phyloP scores from a whole-genome alignment of 345 rosid species.

The Alliaria petiolata region DNA sequence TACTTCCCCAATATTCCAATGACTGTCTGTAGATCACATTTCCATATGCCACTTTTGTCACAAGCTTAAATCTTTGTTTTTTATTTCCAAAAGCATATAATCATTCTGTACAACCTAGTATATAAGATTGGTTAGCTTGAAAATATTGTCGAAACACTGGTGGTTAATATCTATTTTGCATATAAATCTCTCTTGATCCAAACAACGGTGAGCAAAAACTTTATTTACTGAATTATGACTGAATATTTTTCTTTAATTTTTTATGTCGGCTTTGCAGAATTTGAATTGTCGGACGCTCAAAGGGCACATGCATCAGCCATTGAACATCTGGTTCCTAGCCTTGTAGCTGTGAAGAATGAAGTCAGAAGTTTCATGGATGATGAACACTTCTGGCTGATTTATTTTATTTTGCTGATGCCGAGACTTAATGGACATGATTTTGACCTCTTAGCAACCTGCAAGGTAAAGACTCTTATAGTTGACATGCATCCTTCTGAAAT shows the following conservation, averaged over 20 bases:
- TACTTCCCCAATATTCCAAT: too few relatives aligned
- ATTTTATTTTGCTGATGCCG: constrained; percentile 66
- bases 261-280: constrained; percentile 42
- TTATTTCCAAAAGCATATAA: background rate
- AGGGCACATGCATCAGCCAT: constrained; percentile 50
- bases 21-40: background rate
- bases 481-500: background rate
- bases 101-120: background rate
- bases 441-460: constrained; percentile 54
- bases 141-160: background rate
- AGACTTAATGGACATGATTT: constrained; percentile 56
- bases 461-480: constrained; percentile 37
- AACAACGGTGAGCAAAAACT: background rate
- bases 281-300: constrained; percentile 54
- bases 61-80: background rate
- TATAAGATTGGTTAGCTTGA: background rate
- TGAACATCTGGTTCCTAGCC: constrained; percentile 51
- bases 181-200: background rate
- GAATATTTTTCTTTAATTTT: constrained; percentile 31
- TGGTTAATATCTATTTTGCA: background rate
- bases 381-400: constrained; percentile 65
- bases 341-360: constrained; percentile 44
- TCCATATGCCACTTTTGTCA: background rate
- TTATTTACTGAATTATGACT: constrained; percentile 25
- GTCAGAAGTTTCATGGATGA: constrained; percentile 40